Base-by-base conservation (phyloP, 305 asterid genomes). In the Euphrasia arctica region DNA sequence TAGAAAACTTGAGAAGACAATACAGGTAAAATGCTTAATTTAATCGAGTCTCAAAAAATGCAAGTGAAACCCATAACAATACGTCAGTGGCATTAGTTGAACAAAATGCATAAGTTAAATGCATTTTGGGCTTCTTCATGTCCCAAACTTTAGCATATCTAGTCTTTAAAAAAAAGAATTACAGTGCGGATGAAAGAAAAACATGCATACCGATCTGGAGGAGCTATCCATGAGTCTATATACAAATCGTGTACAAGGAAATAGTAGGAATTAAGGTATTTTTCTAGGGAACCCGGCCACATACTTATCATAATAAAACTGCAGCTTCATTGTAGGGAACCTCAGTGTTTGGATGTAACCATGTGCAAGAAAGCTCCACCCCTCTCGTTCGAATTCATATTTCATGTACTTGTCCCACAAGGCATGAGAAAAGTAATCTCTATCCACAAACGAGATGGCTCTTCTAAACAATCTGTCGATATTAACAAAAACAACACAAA, bases 351-450 rank as follows among this genome's bases (percentile, higher is more conserved):
- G 84, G 47, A 87, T 72, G 83, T 91, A 89, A 78, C 86, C 80
- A 45, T 83, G 79, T 52, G 95, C 92, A 69, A 91, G 95, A 75
- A 77, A 80, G 54, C 71, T 76, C 97, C 95, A 91, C 47, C 92
- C 83, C 72, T 83, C 84, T 65, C 72, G 89, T 68, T 67, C 70
- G 68, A 79, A 84, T 71, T 89, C 97, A 81, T 79, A 89, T 72
- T 80, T 81, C 79, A 91, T 69, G 84, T 91, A 91, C 71, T 75
- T 84, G 80, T 87, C 95, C 98, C 98, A 91, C 42, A 91, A 68
- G 59, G 72, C 82, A 72, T 87, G 95, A 73, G 88, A 85, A 73
- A 71, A 74, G 81, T 89, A 91, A 80, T 86, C 96, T 68, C 74
- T 89, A 65, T 85, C 96, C 62, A 91, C 95, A 79, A 79, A 84